Evolutionary conservation across 2,329 filamentous ascomycete species (phyloP), one percentile per base, ranked within the genome.

Genomic region (Periconia sp.): DNA sequence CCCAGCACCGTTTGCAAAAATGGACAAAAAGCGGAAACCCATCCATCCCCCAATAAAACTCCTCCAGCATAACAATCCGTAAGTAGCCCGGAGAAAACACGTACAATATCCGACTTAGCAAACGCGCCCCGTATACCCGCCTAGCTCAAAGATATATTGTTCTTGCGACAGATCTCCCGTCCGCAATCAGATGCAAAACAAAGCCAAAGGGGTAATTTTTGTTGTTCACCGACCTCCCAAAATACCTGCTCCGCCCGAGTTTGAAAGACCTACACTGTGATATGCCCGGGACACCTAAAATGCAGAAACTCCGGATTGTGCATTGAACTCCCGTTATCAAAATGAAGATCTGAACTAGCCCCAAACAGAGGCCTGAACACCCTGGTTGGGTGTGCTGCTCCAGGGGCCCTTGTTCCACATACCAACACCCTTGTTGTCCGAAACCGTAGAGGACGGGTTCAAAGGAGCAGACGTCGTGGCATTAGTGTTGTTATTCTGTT

Each of bases 281-380:
- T 58, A 72, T 73, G 70, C 71, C 70, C 67, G 65, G 60, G 68
- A 75, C 71, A 74, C 72, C 72, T 70, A 58, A 68, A 74, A 75
- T 75, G 72, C 72, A 73, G 70, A 69, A 75, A 75, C 72, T 74
- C 72, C 70, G 63, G 62, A 72, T 67, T 59, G 70, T 71, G 68
- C 70, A 69, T 73, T 66, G 60, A 68, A 70, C 65, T 69, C 62
- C 69, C 61, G 55, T 66, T 52, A 35, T 45, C 65, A 61, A 63
- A 68, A 70, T 68, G 37, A 44, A 69, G 52, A 68, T 62, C 62
- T 31, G 56, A 49, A 57, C 66, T 87, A 97, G 65, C 92, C 92
- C 92, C 92, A 97, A 63, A 97, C 93, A 60, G 91, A 95, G 60
- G 92, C 92, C 73, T 95, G 91, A 57, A 92, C 89, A 60, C 92